Evolutionary conservation across 2,329 filamentous ascomycete species (phyloP), one percentile per base, ranked within the genome.

Genomic region (Fusarium nygamai): DNA sequence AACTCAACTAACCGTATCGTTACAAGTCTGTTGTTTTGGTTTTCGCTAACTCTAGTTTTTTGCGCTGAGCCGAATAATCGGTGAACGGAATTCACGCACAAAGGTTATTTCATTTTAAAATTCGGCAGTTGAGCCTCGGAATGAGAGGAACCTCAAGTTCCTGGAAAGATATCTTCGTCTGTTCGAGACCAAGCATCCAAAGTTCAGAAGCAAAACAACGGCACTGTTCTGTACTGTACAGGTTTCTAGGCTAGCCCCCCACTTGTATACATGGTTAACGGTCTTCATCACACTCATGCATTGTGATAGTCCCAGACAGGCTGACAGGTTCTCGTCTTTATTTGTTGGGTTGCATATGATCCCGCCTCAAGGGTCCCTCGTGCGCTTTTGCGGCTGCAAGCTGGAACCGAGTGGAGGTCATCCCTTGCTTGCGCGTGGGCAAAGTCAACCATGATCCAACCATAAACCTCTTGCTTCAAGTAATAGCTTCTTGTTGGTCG

Each of bases 11-110:
- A 63, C 72, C 66, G 38, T 33, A 69, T 74, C 29, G 6, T 38
- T 44, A 29, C 51, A 65, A 74, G 67, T 27, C 54, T 43, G 33
- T 31, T 43, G 43, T 62, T 47, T 57, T 51, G 44, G 53, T 41
- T 61, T 39, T 67, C 64, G 39, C 66, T 29, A 64, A 41, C 22
- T 47, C 51, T 64, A 64, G 47, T 47, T 54, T 68, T 31, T 56
- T 58, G 36, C 36, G 27, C 41, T 62, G 54, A 24, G 41, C 38
- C 36, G 36, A 61, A 67, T 39, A 46, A 53, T 66, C 72, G 72
- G 72, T 74, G 64, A 62, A 58, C 50, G 44, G 47, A 63, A 66
- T 72, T 64, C 48, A 56, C 72, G 64, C 60, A 72, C 47, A 61
- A 66, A 56, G 29, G 12, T 27, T 8, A 33, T 58, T 57, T 48